Percentiles rank a stretch among this genome's conserved stretches.
These are phyloP conservation scores for Aureobasidium zeae DNA, from an alignment of 2,329 filamentous ascomycete genomes.

Conservation along the genomic window DNA sequence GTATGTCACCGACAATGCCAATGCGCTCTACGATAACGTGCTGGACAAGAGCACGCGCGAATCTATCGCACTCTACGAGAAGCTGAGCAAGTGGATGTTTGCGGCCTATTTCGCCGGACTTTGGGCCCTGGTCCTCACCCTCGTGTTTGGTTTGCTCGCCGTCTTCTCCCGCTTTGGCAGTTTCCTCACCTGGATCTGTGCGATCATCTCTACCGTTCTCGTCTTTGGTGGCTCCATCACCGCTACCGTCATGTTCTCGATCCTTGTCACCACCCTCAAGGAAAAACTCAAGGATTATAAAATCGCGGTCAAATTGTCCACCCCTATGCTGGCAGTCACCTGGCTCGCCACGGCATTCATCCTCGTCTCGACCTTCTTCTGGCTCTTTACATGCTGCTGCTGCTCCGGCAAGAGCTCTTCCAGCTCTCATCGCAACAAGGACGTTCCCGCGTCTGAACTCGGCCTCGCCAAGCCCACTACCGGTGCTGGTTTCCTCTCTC, in stretches of 20 bases:
- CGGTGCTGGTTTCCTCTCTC: conserved; percentile 19
- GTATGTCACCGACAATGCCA: conserved; percentile 29
- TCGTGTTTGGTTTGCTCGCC: conserved; percentile 71
- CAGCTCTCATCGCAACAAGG: conserved; percentile 34
- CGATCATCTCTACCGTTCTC: conserved; percentile 48
- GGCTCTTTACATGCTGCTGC: conserved; percentile 87
- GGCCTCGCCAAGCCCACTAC: conserved; percentile 26
- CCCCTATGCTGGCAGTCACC: conserved; percentile 57
- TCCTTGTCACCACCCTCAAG: conserved; percentile 61
- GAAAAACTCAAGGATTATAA: conserved; percentile 60
- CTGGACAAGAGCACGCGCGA: conserved; percentile 59
- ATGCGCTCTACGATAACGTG: conserved; percentile 29
- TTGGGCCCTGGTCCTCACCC: conserved; percentile 57
- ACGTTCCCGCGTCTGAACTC: conserved; percentile 21
- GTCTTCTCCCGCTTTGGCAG: conserved; percentile 75
- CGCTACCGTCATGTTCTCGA: conserved; percentile 62
- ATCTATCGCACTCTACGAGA: conserved; percentile 63
- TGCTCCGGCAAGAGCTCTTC: conserved; percentile 58
- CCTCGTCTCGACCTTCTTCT: conserved; percentile 71
- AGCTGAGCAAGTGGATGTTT: conserved; percentile 72
- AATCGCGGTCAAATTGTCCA: conserved; percentile 58
- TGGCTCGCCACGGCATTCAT: conserved; percentile 78
- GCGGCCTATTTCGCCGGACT: conserved; percentile 69
- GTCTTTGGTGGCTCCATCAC: conserved; percentile 59
- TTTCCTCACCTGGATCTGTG: conserved; percentile 71